phyloP scores from a whole-genome alignment of 768 basidiomycete species.

The Kwoniella sp. region DNA sequence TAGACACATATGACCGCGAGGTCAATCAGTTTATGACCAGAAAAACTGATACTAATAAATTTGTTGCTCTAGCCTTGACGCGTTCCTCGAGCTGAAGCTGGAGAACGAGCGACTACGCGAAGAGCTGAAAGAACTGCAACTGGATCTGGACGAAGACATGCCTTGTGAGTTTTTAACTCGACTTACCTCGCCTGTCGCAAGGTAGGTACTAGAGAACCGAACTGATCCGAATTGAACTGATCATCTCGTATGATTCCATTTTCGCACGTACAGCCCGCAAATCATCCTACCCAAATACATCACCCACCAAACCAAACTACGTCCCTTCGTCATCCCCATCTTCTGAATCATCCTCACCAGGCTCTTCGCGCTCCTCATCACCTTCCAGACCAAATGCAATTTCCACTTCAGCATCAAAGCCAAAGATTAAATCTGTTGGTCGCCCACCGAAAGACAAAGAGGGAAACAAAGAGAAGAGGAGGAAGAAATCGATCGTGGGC shows the following conservation, averaged over 20 bases:
- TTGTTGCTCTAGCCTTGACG: constrained; percentile 51
- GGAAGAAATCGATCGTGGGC: constrained; percentile 14
- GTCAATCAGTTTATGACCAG: too few species aligned
- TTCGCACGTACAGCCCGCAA: constrained; percentile 14
- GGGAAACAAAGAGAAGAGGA: constrained; percentile 24
- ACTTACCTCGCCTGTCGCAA: too few species aligned
- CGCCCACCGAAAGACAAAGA: constrained; percentile 21
- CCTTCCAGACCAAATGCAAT: constrained; percentile 1
- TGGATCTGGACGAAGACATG: constrained; percentile 41
- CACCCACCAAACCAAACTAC: constrained; percentile 19
- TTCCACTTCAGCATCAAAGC: neutral
- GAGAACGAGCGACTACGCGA: constrained; percentile 80
- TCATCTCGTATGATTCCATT: neutral
- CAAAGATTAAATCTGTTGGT: constrained; percentile 18
- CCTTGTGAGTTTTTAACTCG: constrained; percentile 22
- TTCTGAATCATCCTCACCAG: constrained; percentile 29
- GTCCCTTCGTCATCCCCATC: constrained; percentile 32
- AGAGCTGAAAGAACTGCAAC: constrained; percentile 56
- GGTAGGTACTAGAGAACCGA: too few species aligned
- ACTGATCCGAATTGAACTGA: neutral
- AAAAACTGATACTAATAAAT: neutral
- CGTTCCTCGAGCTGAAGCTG: constrained; percentile 74
- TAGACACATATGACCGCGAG: too few species aligned
- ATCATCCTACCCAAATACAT: constrained; percentile 20
- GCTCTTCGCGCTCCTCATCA: constrained; percentile 25